Evolutionary conservation across 768 basidiomycete species (phyloP).

Genomic region (Phallus indusiatus): DNA sequence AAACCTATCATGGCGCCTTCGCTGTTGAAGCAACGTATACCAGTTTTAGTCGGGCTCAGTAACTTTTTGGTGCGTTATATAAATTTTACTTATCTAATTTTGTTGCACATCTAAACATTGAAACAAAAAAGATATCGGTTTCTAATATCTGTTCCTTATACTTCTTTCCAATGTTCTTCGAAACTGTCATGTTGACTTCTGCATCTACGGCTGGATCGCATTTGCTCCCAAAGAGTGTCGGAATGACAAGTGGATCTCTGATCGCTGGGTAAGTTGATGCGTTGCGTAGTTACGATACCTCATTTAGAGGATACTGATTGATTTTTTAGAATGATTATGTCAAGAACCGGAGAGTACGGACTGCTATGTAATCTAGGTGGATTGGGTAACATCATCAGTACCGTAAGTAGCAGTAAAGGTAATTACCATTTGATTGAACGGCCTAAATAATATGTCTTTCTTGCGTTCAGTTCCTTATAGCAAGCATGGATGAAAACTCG

Average conservation of each 20-base stretch:
- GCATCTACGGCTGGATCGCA: slow-evolving; percentile 59
- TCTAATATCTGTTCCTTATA: slow-evolving; percentile 74
- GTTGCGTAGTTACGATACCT: not conserved
- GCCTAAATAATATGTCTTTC: not conserved
- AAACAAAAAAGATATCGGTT: slow-evolving; percentile 33
- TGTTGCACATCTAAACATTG: not conserved
- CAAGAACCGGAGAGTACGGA: slow-evolving; percentile 54
- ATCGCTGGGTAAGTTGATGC: slow-evolving; percentile 44
- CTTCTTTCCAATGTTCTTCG: slow-evolving; percentile 80
- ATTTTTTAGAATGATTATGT: slow-evolving; percentile 40
- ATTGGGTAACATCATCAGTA: slow-evolving; percentile 51
- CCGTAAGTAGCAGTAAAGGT: slow-evolving; percentile 38
- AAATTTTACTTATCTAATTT: not conserved
- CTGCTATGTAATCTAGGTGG: slow-evolving; percentile 51
- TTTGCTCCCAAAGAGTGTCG: slow-evolving; percentile 49
- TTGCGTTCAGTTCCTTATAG: not conserved
- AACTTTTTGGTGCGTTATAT: slow-evolving; percentile 43
- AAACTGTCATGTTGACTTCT: slow-evolving; percentile 62
- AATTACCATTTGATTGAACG: not conserved
- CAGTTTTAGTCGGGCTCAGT: slow-evolving; percentile 59
- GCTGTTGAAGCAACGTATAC: slow-evolving; percentile 56
- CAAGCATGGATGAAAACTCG: slow-evolving; percentile 31
- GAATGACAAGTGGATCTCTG: slow-evolving; percentile 53
- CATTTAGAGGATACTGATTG: not conserved
- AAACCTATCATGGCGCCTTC: slow-evolving; percentile 68